Conservation (phyloP, 2,329 filamentous ascomycete species). For the Alternaria solani region DNA sequence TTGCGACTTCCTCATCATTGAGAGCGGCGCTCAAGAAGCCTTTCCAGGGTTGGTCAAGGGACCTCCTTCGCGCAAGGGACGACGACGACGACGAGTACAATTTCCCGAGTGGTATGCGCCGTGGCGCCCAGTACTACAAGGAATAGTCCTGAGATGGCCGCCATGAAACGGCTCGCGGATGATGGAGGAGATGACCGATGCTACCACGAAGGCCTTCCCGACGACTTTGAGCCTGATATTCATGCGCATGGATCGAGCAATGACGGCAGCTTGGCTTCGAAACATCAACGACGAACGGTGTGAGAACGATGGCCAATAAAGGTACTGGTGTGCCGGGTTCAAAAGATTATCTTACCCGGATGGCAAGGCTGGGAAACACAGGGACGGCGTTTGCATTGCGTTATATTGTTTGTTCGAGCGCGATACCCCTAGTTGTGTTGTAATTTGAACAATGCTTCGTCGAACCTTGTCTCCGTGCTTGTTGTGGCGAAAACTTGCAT, state of each 20-base stretch:
- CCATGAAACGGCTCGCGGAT: not conserved
- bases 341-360: not conserved
- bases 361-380: not conserved
- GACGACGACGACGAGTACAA: conserved; percentile 50
- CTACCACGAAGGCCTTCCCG: not conserved
- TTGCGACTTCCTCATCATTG: conserved; percentile 20
- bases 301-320: not conserved
- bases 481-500: not conserved
- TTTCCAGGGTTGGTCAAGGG: conserved; percentile 47
- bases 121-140: conserved; percentile 23
- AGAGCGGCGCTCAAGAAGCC: conserved; percentile 42
- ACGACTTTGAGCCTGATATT: not conserved
- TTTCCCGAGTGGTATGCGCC: conserved; percentile 37
- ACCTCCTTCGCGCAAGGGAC: conserved; percentile 43
- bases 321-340: not conserved
- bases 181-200: not conserved
- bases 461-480: not conserved
- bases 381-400: not conserved
- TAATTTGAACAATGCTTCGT: not conserved
- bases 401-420: not conserved
- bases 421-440: not conserved
- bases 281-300: not conserved
- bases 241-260: not conserved
- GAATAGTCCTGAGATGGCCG: not conserved
- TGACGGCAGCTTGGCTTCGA: not conserved